Conservation (phyloP, 805 yeast genomes). For the Zygosaccharomyces bailii region DNA sequence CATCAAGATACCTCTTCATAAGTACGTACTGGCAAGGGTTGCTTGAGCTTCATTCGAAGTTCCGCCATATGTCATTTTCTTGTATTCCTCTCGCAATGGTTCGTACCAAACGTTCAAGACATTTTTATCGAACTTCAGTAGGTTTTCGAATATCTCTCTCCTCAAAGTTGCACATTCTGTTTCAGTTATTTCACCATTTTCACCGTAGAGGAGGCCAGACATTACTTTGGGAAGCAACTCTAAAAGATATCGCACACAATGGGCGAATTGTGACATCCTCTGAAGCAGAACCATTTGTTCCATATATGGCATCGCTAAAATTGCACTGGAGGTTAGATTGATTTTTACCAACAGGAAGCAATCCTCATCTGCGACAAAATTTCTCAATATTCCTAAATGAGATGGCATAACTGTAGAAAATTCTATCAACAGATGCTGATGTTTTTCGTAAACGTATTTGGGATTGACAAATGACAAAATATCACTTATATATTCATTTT, state of each 20-base stretch:
- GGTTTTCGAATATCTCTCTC: conserved; percentile 23
- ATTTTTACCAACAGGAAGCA: conserved; percentile 24
- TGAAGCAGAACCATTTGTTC: conserved; percentile 34
- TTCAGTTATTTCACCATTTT: conserved; percentile 22
- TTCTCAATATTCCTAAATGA: conserved; percentile 24
- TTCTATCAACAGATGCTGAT: conserved; percentile 15
- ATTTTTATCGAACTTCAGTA: conserved; percentile 18
- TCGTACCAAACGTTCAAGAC: conserved; percentile 26
- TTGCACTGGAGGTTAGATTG: conserved; percentile 18
- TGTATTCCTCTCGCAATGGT: conserved; percentile 24
- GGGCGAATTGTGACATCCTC: conserved; percentile 22
- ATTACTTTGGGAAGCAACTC: conserved; percentile 26
- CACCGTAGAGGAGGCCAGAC: conserved; percentile 23
- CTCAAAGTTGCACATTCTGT: conserved; percentile 28
- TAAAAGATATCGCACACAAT: conserved; percentile 21
- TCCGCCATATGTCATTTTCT: conserved; percentile 11
- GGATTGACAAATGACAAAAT: conserved; percentile 33
- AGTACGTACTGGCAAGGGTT: conserved; percentile 15
- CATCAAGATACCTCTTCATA: neutral
- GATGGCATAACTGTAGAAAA: conserved; percentile 21
- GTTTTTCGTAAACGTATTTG: conserved; percentile 20
- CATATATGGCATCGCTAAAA: conserved; percentile 30
- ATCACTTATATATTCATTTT: conserved; percentile 21
- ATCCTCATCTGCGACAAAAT: conserved; percentile 19
- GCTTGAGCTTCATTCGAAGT: conserved; percentile 9